A percentile compares a stretch with the other conserved stretches of the same genome.
phyloP scores from a whole-genome alignment of 306 rosid species.

The Glycyrrhiza uralensis region DNA sequence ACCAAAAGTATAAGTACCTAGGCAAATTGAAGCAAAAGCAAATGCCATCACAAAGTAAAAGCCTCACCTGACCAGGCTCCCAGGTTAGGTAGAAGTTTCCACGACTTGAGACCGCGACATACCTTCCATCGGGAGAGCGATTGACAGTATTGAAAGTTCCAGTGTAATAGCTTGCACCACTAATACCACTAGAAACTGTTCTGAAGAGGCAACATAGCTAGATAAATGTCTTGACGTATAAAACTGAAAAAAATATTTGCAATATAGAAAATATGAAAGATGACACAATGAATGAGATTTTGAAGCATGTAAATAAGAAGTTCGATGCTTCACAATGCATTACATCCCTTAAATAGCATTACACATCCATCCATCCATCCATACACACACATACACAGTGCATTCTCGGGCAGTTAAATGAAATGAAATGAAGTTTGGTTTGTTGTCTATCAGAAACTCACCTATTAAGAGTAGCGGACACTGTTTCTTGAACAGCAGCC shows the following conservation, averaged over 20 bases:
- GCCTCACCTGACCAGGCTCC: conserved; percentile 96
- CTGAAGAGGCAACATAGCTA: conserved; percentile 57
- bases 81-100: conserved; percentile 97
- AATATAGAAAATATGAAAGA: neutral
- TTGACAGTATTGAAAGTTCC: conserved; percentile 92
- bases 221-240: conserved; percentile 35
- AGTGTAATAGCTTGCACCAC: conserved; percentile 95
- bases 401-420: neutral
- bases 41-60: conserved; percentile 13
- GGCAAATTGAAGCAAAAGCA: conserved; percentile 9
- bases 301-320: neutral
- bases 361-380: neutral
- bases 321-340: too few species aligned
- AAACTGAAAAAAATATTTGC: neutral
- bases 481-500: conserved; percentile 97
- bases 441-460: conserved; percentile 32
- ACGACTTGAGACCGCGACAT: conserved; percentile 97
- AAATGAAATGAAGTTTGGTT: neutral
- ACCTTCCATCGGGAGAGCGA: conserved; percentile 90
- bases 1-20: conserved; percentile 1
- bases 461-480: conserved; percentile 98
- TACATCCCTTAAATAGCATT: neutral
- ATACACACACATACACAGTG: neutral
- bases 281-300: neutral
- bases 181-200: conserved; percentile 98